Percentiles rank a stretch among this genome's conserved stretches.
Evolutionary conservation across 495 filamentous ascomycete genomes (phyloP).

Genomic region (Tetracladium setigerum): DNA sequence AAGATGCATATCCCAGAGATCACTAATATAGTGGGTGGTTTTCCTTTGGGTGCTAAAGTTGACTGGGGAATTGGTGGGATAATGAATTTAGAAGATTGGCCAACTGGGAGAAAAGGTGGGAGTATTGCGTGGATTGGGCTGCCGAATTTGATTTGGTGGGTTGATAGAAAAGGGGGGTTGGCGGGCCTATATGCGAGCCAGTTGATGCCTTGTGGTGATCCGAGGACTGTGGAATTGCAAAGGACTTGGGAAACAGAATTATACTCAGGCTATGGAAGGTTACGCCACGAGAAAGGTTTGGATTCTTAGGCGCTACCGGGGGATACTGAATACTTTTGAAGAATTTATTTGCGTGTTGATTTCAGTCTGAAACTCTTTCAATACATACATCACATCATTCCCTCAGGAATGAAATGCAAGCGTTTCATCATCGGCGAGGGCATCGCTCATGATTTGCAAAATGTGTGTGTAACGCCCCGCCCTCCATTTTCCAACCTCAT

Average conservation of each 20-base stretch:
- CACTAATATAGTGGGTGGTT: not conserved
- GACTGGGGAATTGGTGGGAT: slow-evolving; percentile 28
- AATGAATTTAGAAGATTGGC: slow-evolving; percentile 22
- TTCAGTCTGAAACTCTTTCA: too few relatives aligned
- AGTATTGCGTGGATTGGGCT: slow-evolving; percentile 16
- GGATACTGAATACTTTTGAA: too few relatives aligned
- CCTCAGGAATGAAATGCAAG: slow-evolving; percentile 7
- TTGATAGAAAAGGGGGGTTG: slow-evolving; percentile 14
- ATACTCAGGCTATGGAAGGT: too few relatives aligned
- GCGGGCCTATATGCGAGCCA: slow-evolving; percentile 12
- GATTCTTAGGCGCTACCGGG: too few relatives aligned
- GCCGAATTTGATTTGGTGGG: slow-evolving; percentile 14
- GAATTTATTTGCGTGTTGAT: too few relatives aligned
- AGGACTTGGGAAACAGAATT: slow-evolving; percentile 6
- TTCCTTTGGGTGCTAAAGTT: slow-evolving; percentile 10
- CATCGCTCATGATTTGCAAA: slow-evolving; percentile 49
- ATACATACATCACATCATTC: too few relatives aligned
- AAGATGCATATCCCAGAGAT: slow-evolving; percentile 1
- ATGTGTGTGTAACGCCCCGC: slow-evolving; percentile 33
- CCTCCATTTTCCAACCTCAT: slow-evolving; percentile 45
- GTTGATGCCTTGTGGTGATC: slow-evolving; percentile 13
- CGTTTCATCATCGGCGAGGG: slow-evolving; percentile 36
- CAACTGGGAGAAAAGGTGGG: slow-evolving; percentile 20
- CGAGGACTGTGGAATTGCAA: not conserved
- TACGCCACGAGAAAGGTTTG: too few relatives aligned